Percentiles rank a stretch among this genome's conserved stretches.
These are phyloP conservation scores for Pistacia atlantica DNA, from an alignment of 345 rosid genomes.

Conservation along the genomic window DNA sequence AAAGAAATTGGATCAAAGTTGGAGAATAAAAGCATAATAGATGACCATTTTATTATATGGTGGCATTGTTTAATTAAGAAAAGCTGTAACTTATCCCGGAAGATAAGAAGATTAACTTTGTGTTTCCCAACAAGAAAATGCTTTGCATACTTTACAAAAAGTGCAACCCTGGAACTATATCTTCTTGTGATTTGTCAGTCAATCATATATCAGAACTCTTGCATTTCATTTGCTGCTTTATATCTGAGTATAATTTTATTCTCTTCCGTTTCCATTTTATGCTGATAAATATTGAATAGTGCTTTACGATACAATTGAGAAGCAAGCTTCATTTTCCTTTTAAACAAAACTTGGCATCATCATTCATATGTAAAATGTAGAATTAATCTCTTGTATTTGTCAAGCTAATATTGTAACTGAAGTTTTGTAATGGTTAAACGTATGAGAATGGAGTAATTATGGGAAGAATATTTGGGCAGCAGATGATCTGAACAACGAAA, in stretches of 20 bases:
- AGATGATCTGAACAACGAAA: neutral
- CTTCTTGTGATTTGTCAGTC: conserved; percentile 1
- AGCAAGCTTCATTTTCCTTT: no score
- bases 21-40: neutral
- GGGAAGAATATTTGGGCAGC: neutral
- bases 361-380: no score
- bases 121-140: neutral
- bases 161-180: conserved; percentile 9
- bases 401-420: neutral
- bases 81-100: no score
- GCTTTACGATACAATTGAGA: no score
- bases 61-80: neutral
- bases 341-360: no score
- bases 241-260: neutral
- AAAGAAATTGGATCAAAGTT: neutral
- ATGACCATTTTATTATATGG: neutral
- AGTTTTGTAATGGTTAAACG: neutral
- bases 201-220: neutral
- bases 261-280: neutral
- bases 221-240: no score
- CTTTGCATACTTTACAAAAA: conserved; percentile 3
- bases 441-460: neutral
- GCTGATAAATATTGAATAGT: no score
- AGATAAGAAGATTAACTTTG: conserved; percentile 2
- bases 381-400: no score